These are phyloP conservation scores for Vachellia collinsii DNA, from an alignment of 306 rosid genomes.

Conservation along the genomic window DNA sequence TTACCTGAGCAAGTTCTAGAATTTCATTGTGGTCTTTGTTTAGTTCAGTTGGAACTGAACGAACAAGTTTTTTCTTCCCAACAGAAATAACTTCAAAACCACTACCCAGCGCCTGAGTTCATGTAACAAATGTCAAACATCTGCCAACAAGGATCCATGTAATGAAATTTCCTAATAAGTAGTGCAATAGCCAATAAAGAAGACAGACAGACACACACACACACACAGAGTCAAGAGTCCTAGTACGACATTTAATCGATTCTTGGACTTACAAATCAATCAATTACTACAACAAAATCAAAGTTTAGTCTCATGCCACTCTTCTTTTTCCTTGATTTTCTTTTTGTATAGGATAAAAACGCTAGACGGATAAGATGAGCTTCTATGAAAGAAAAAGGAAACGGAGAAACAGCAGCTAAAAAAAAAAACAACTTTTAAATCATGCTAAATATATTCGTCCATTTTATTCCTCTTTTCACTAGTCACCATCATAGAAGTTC, in stretches of 20 bases:
- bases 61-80: slow-evolving; percentile 92
- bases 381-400: not conserved
- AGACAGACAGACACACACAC: not conserved
- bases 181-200: not conserved
- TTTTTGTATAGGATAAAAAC: not conserved
- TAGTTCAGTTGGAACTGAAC: slow-evolving; percentile 97
- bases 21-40: slow-evolving; percentile 97
- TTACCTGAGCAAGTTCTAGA: slow-evolving; percentile 98
- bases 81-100: slow-evolving; percentile 96
- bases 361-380: not conserved
- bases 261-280: not conserved
- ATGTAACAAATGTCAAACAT: slow-evolving; percentile 26
- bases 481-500: slow-evolving; percentile 1
- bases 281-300: not conserved
- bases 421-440: not conserved
- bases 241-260: not conserved
- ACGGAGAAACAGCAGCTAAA: not conserved
- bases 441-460: not conserved
- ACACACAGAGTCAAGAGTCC: not conserved
- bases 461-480: not conserved
- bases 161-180: slow-evolving; percentile 19
- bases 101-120: slow-evolving; percentile 79
- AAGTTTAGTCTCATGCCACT: not conserved
- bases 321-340: not conserved
- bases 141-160: slow-evolving; percentile 28